Evolutionary conservation across 768 basidiomycete genomes (phyloP).

Genomic region (Kwoniella shandongensis): DNA sequence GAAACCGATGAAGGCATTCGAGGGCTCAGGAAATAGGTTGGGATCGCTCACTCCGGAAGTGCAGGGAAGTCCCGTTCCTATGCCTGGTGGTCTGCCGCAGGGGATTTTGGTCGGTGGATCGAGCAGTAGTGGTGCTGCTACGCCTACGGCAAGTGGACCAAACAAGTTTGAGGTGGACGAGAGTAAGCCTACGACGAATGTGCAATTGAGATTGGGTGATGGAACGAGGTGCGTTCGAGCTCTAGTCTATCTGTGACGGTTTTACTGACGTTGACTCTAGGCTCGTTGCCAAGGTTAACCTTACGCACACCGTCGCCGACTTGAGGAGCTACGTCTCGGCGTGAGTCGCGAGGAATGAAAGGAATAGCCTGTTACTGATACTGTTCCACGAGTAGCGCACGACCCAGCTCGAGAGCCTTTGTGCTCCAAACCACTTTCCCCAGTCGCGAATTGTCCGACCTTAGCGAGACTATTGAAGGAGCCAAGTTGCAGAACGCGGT

Average conservation of each 20-base stretch:
- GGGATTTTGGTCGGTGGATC: conserved; percentile 17
- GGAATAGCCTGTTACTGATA: not conserved
- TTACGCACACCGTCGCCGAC: conserved; percentile 83
- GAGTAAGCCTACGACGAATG: conserved; percentile 75
- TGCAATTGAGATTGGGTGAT: conserved; percentile 87
- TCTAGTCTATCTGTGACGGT: not conserved
- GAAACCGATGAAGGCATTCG: conserved; percentile 60
- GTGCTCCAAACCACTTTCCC: conserved; percentile 89
- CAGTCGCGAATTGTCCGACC: conserved; percentile 67
- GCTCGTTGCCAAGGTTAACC: conserved; percentile 81
- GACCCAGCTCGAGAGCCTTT: conserved; percentile 68
- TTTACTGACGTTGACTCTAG: conserved; percentile 53
- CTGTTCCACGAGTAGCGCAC: conserved; percentile 59
- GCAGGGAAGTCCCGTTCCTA: conserved; percentile 8
- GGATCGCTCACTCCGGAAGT: conserved; percentile 69
- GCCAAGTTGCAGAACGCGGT: conserved; percentile 79
- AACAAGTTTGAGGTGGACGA: conserved; percentile 79
- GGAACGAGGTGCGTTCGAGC: conserved; percentile 67
- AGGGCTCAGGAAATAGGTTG: conserved; percentile 74
- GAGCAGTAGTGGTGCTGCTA: conserved; percentile 14
- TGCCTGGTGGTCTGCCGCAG: conserved; percentile 33
- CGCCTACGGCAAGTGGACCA: conserved; percentile 47
- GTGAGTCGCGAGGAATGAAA: conserved; percentile 58
- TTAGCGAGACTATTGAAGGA: conserved; percentile 65
- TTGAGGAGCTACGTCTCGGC: conserved; percentile 84